Conservation (phyloP, 805 yeast species). For the Wickerhamiella australiensis region DNA sequence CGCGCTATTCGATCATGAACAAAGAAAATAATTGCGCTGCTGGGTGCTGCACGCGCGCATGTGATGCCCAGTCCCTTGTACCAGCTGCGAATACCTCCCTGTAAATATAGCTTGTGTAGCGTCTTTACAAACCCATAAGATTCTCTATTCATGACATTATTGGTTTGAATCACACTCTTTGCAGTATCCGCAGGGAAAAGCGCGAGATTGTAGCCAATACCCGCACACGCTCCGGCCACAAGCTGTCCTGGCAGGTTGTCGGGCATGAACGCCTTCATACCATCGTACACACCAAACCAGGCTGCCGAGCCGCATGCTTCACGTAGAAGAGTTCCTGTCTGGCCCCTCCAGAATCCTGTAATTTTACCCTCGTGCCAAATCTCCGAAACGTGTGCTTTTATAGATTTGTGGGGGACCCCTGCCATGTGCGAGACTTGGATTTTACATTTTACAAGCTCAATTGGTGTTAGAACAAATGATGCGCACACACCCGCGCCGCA, state of each 20-base stretch:
- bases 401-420: conserved; percentile 11
- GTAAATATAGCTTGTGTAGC: conserved; percentile 31
- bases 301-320: conserved; percentile 86
- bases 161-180: conserved; percentile 74
- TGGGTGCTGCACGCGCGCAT: conserved; percentile 69
- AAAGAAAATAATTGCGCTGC: conserved; percentile 77
- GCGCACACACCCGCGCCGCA: conserved; percentile 74
- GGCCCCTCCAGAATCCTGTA: conserved; percentile 77
- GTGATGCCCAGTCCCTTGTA: conserved; percentile 83
- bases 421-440: conserved; percentile 46
- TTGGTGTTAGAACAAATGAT: conserved; percentile 75
- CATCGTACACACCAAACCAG: conserved; percentile 88
- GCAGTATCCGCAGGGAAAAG: conserved; percentile 85
- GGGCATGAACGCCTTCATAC: conserved; percentile 24
- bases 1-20: conserved; percentile 44
- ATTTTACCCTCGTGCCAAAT: conserved; percentile 45
- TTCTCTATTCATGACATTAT: conserved; percentile 30
- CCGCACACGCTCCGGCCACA: conserved; percentile 77
- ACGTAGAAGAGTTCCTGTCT: conserved; percentile 63
- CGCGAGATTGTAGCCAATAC: conserved; percentile 65
- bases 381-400: conserved; percentile 31
- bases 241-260: conserved; percentile 27
- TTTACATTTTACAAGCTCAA: conserved; percentile 82
- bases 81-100: conserved; percentile 57
- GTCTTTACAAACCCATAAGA: conserved; percentile 31